These are phyloP conservation scores for Neohortaea acidophila DNA, from an alignment of 495 filamentous ascomycete species.

Conservation along the genomic window DNA sequence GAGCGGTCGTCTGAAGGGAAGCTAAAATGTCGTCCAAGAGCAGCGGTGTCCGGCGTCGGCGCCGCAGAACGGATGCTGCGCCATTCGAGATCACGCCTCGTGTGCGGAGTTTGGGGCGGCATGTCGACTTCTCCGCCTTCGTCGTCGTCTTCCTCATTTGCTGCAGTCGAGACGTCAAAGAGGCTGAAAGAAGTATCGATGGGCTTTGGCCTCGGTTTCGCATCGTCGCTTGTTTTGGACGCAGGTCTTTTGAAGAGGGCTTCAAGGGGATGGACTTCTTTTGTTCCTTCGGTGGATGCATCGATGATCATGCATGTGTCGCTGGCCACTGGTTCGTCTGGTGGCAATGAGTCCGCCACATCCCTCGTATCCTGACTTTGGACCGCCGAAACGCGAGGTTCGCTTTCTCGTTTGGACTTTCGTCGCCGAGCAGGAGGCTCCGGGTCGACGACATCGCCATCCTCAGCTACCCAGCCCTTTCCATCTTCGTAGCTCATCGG, in stretches of 20 bases:
- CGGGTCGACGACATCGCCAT: conserved; percentile 59
- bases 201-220: conserved; percentile 29
- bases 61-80: conserved; percentile 68
- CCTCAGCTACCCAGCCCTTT: conserved; percentile 75
- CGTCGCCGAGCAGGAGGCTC: conserved; percentile 20
- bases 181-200: conserved; percentile 45
- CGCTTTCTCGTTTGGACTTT: conserved; percentile 15
- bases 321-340: too few relatives aligned
- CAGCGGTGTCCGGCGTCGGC: conserved; percentile 87
- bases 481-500: conserved; percentile 50
- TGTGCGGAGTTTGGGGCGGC: conserved; percentile 65
- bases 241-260: conserved; percentile 68
- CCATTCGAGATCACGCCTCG: conserved; percentile 57
- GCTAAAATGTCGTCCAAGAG: conserved; percentile 41
- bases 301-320: too few relatives aligned
- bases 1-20: conserved; percentile 20
- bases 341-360: too few relatives aligned
- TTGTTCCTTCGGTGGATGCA: too few relatives aligned
- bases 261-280: conserved; percentile 69
- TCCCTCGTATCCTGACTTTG: too few relatives aligned
- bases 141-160: conserved; percentile 39
- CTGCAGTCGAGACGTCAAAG: conserved; percentile 33
- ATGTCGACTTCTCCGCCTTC: conserved; percentile 27
- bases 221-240: conserved; percentile 23
- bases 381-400: too few relatives aligned